Conservation (phyloP, 1,139 yeast species). For the Blastobotrys illinoisensis region DNA sequence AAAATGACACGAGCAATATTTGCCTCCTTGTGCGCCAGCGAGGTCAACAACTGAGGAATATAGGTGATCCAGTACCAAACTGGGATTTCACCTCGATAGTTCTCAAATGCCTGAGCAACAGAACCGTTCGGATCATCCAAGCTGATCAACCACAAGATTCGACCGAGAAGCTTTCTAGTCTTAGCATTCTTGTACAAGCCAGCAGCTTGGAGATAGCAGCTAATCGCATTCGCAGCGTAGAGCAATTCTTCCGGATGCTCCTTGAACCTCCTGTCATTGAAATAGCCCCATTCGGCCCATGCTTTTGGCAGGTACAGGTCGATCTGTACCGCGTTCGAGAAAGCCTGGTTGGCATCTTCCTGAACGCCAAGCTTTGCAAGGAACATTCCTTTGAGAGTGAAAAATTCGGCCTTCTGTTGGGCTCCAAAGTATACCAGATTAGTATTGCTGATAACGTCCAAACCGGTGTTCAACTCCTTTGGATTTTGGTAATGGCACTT, state of each 20-base stretch:
- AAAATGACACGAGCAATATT: conserved; percentile 79
- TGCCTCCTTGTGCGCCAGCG: conserved; percentile 88
- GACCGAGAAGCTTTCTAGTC: conserved; percentile 78
- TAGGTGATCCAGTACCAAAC: conserved; percentile 99
- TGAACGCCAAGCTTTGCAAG: conserved; percentile 81
- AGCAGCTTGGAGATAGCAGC: conserved; percentile 96
- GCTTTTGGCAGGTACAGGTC: conserved; percentile 93
- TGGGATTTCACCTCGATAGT: conserved; percentile 92
- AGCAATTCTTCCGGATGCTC: conserved; percentile 79
- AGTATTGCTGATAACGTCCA: conserved; percentile 95
- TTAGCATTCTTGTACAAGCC: conserved; percentile 91
- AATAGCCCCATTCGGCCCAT: conserved; percentile 99
- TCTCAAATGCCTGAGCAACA: conserved; percentile 80
- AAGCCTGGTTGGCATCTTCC: conserved; percentile 96
- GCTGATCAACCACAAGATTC: conserved; percentile 90
- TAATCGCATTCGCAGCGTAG: conserved; percentile 88
- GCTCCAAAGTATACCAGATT: conserved; percentile 93
- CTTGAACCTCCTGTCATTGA: conserved; percentile 82
- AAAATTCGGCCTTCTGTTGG: conserved; percentile 96
- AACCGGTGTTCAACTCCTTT: conserved; percentile 84
- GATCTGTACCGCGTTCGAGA: conserved; percentile 94
- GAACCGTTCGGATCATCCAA: conserved; percentile 83
- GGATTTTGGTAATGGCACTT: conserved; percentile 92
- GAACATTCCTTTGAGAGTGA: conserved; percentile 96
- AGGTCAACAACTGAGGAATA: conserved; percentile 87